Base-by-base conservation (phyloP, 345 rosid genomes). In the Melastoma malabathricum region DNA sequence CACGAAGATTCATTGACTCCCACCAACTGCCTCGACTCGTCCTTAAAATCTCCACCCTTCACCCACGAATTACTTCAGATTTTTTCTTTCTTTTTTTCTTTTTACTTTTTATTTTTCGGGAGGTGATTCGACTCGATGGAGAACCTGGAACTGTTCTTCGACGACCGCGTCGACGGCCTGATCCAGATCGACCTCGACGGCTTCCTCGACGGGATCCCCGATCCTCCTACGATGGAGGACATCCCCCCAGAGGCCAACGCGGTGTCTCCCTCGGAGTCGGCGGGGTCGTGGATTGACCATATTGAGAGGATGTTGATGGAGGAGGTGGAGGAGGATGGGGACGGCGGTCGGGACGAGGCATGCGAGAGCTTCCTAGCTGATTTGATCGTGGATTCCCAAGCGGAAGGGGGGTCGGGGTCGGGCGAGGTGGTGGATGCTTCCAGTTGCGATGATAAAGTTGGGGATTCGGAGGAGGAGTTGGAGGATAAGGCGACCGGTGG, bases 251-350 rank as follows among this genome's bases (percentile, higher is more conserved):
- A 51, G 17, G 47, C 15, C 19, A 31, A 48, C 8, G 49, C 50
- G 51, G 60, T 58, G 5, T 55, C 71, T 2, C 60, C 73, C 0
- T 73, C 76, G 1, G 75, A 56, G 45, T 59, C 72, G 12, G 27
- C 45, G n/a, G 55, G 70, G 13, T 63, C 70, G 23, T 63, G 68
- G 80, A 65, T 76, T 41, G 72, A 59, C 43, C 72, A 75, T 48
- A 59, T 84, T 19, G 84, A 81, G 70, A 62, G 18, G 50, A 20
- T 62, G 13, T 41, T 84, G 62, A 81, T 84, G 83, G 52, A 59
- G 4, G 88, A 84, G 16, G 71, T 60, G 15, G 61, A 63, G 14
- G 50, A 45, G 31, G 65, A 17, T 0, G 57, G 43, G n/a, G 60
- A 45, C 10, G 15, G 5, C 14, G 74, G 55, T 22, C 38, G 68